Evolutionary conservation across 805 yeast genomes (phyloP).

Genomic region (Suhomyces sp.): DNA sequence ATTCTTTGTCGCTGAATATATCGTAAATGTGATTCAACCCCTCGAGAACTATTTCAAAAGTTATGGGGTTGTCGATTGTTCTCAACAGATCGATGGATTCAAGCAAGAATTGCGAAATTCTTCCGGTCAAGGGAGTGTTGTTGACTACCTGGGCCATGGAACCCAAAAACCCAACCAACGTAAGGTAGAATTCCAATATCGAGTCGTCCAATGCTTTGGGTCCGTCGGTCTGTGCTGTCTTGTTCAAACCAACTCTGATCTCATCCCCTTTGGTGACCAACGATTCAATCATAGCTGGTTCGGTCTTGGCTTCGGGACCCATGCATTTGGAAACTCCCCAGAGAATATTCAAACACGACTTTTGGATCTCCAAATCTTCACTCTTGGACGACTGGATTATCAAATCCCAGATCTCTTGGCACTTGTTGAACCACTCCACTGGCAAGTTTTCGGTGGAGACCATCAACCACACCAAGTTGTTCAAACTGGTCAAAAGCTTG

Average conservation of each 20-base stretch:
- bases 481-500: slow-evolving; percentile 62
- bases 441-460: slow-evolving; percentile 30
- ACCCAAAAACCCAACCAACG: slow-evolving; percentile 53
- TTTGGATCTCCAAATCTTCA: slow-evolving; percentile 23
- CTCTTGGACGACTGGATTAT: slow-evolving; percentile 9
- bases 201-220: slow-evolving; percentile 3
- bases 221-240: neutral
- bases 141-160: slow-evolving; percentile 46
- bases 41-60: slow-evolving; percentile 50
- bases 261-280: slow-evolving; percentile 20
- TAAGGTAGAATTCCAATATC: slow-evolving; percentile 14
- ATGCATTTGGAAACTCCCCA: slow-evolving; percentile 39
- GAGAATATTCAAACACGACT: slow-evolving; percentile 31
- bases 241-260: slow-evolving; percentile 3
- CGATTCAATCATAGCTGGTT: slow-evolving; percentile 20
- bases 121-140: slow-evolving; percentile 41
- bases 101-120: slow-evolving; percentile 35
- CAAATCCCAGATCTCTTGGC: slow-evolving; percentile 30
- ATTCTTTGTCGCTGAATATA: slow-evolving; percentile 70
- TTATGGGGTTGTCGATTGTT: slow-evolving; percentile 9
- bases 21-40: slow-evolving; percentile 69
- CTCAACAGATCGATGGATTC: slow-evolving; percentile 11
- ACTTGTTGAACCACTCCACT: slow-evolving; percentile 36
- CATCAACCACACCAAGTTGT: slow-evolving; percentile 66
- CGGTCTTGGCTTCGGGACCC: slow-evolving; percentile 29